Conservation (phyloP, 2,329 filamentous ascomycete genomes). For the Stachybotrys echinatus region DNA sequence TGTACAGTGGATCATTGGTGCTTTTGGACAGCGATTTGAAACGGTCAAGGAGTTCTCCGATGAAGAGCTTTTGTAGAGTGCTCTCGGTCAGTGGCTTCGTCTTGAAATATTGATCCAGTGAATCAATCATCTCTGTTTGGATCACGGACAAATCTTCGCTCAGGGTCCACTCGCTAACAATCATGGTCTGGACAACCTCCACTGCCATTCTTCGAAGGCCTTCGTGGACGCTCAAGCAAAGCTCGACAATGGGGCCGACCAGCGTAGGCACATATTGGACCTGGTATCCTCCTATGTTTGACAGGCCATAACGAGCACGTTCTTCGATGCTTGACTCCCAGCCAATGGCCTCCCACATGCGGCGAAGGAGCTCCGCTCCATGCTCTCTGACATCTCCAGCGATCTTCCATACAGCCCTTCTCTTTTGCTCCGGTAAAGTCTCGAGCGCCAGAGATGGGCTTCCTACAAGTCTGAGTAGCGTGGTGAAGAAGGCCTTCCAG, state of each 20-base stretch:
- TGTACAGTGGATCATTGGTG: slow-evolving; percentile 67
- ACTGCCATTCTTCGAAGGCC: slow-evolving; percentile 85
- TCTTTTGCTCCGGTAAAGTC: slow-evolving; percentile 94
- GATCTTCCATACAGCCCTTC: slow-evolving; percentile 96
- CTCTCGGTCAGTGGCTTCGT: slow-evolving; percentile 82
- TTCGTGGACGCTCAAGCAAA: slow-evolving; percentile 93
- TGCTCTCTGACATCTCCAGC: slow-evolving; percentile 91
- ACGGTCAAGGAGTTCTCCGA: slow-evolving; percentile 74
- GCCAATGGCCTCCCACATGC: slow-evolving; percentile 91
- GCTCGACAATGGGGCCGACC: slow-evolving; percentile 84
- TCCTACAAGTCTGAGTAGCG: slow-evolving; percentile 80
- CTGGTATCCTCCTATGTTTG: slow-evolving; percentile 91
- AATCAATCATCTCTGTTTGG: slow-evolving; percentile 95
- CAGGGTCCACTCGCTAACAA: slow-evolving; percentile 94
- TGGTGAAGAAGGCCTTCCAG: slow-evolving; percentile 91
- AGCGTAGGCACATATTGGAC: slow-evolving; percentile 95
- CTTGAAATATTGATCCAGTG: slow-evolving; percentile 85
- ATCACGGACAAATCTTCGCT: slow-evolving; percentile 88
- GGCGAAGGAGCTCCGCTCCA: slow-evolving; percentile 77
- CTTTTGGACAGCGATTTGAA: slow-evolving; percentile 67
- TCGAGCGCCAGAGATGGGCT: slow-evolving; percentile 87
- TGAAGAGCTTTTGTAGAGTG: slow-evolving; percentile 87
- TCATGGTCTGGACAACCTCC: slow-evolving; percentile 94
- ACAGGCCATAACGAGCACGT: slow-evolving; percentile 67
- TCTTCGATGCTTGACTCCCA: slow-evolving; percentile 90